Evolutionary conservation across 768 basidiomycete species (phyloP), one percentile per base, ranked within the genome.

Genomic region (Trametes elegans): DNA sequence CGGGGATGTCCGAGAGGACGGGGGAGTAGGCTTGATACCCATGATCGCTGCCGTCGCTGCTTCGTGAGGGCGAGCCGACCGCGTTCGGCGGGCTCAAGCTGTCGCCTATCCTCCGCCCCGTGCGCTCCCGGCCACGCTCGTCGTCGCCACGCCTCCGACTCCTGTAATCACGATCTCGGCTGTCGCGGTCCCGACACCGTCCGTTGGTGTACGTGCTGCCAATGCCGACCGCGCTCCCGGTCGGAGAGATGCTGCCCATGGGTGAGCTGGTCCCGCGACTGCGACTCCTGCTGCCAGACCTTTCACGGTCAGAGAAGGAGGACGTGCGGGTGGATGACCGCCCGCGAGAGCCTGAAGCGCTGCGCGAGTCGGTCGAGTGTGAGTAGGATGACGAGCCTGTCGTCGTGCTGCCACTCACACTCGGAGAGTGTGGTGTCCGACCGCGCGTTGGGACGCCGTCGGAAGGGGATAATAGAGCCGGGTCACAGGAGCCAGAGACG

Each of bases 301-400:
- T 66, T 32, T 82, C 82, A 46, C 79, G 80, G 39, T 77, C 71
- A 24, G 79, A 74, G 26, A 81, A 81, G 1, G 83, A 80, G 14
- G 82, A 73, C 6, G 77, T 78, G 34, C 82, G 77, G 18, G 81
- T 76, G 44, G 71, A 72, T 36, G 83, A 83, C 19, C 84, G 74
- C 3, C 85, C 84, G 13, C 85, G 77, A 28, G 67, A 65, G 49
- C 65, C 62, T 0, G 66, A 65, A 21, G 62, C 61, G 27, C 63
- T 64, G 36, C 65, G 59, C 26, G 63, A 63, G 41, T 69, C 65
- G 32, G 64, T 63, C 27, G 67, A 69, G 45, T 62, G 62, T 39
- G 60, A 60, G 48, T 65, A 72, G 7, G 48, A 66, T 51, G 68
- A 70, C 35, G 64, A 64, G 34, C 68, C 62, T 21, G 66, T 66